phyloP scores from a whole-genome alignment of 306 rosid species.

The Senna tora region DNA sequence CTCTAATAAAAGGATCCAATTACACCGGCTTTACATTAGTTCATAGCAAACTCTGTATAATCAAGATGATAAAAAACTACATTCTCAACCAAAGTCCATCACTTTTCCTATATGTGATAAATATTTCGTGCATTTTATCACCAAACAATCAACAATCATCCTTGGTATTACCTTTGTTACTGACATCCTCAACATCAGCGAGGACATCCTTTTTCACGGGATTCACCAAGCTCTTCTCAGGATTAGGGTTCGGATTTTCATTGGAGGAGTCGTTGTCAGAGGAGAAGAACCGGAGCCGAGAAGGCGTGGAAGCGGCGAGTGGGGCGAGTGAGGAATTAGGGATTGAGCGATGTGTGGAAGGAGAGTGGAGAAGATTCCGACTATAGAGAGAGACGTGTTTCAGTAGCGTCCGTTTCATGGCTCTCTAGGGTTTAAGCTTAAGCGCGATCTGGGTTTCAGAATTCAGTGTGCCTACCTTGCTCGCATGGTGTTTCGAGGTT shows the following conservation, averaged over 20 bases:
- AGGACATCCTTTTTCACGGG: slow-evolving; percentile 33
- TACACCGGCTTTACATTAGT: not conserved
- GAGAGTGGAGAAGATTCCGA: slow-evolving; percentile 49
- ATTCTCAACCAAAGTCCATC: not conserved
- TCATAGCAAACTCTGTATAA: not conserved
- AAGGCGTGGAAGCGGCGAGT: slow-evolving; percentile 43
- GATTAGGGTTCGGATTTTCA: slow-evolving; percentile 22
- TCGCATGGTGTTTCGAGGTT: not conserved
- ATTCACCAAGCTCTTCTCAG: slow-evolving; percentile 19
- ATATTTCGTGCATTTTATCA: not conserved
- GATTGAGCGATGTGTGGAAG: slow-evolving; percentile 7
- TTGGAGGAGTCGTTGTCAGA: slow-evolving; percentile 39
- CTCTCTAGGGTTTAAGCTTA: slow-evolving; percentile 31
- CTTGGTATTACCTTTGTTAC: slow-evolving; percentile 57
- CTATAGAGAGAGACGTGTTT: slow-evolving; percentile 47
- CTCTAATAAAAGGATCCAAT: not conserved
- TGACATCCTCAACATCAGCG: slow-evolving; percentile 45
- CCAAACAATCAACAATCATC: slow-evolving; percentile 12
- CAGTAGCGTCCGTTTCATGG: slow-evolving; percentile 41
- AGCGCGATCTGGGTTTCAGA: not conserved
- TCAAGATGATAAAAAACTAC: not conserved
- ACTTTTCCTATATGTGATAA: no score
- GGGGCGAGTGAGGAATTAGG: slow-evolving; percentile 25
- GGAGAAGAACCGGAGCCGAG: slow-evolving; percentile 54
- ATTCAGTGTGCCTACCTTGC: not conserved